These are phyloP conservation scores for Mucor racemosus DNA, from an alignment of 371 early-diverging fungal genomes.

Conservation along the genomic window DNA sequence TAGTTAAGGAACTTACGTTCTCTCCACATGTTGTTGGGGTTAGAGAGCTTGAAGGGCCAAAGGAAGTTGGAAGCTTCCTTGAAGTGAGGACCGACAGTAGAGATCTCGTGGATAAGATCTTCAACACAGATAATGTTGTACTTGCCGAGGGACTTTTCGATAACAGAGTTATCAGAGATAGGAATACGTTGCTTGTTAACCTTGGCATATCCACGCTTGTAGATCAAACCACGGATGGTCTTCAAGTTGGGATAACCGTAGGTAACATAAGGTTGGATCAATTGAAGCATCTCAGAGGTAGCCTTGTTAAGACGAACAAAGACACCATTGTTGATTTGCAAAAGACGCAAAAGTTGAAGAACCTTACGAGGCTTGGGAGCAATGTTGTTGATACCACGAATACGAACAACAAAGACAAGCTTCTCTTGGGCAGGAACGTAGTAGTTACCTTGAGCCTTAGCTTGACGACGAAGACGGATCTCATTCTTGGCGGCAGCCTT, in stretches of 20 bases:
- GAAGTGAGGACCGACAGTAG: slow-evolving; percentile 95
- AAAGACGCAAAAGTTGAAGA: slow-evolving; percentile 97
- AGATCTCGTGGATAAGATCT: slow-evolving; percentile 99
- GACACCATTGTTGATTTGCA: slow-evolving; percentile 99
- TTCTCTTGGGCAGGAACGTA: slow-evolving; percentile 97
- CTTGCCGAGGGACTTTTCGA: slow-evolving; percentile 96
- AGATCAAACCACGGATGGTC: slow-evolving; percentile 98
- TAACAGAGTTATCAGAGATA: slow-evolving; percentile 95
- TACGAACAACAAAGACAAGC: slow-evolving; percentile 97
- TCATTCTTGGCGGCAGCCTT: slow-evolving; percentile 84
- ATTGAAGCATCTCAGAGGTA: slow-evolving; percentile 97
- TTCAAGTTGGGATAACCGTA: slow-evolving; percentile 98
- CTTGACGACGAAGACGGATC: slow-evolving; percentile 90
- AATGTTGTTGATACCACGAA: slow-evolving; percentile 98
- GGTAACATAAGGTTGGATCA: slow-evolving; percentile 98
- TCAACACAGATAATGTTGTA: slow-evolving; percentile 98
- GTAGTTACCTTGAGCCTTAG: slow-evolving; percentile 90
- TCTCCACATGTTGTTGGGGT: slow-evolving; percentile 97
- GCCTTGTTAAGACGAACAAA: slow-evolving; percentile 99
- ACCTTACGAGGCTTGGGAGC: slow-evolving; percentile 99
- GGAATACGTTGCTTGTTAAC: slow-evolving; percentile 96
- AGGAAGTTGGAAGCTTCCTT: slow-evolving; percentile 96
- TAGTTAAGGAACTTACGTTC: slow-evolving; percentile 97
- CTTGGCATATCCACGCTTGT: slow-evolving; percentile 99
- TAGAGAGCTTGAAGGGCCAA: slow-evolving; percentile 99